Evolutionary conservation across 306 rosid genomes (phyloP).

Genomic region (Betula pendula): DNA sequence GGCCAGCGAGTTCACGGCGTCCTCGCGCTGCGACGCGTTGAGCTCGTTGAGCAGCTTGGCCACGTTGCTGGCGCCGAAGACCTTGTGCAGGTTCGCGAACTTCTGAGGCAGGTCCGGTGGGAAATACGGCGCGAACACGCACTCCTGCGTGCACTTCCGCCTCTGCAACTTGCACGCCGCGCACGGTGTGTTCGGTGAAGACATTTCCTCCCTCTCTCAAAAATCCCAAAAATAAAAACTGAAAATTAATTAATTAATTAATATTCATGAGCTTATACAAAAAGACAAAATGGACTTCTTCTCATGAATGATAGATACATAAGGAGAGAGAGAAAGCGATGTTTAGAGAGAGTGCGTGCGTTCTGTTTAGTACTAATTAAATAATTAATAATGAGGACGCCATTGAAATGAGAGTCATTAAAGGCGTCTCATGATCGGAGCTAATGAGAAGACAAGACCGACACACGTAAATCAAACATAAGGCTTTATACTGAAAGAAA

Average conservation of each 20-base stretch:
- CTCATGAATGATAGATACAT: neutral
- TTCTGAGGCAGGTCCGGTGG: slow-evolving; percentile 94
- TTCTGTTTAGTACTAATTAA: neutral
- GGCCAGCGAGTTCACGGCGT: slow-evolving; percentile 86
- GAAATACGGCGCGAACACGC: slow-evolving; percentile 92
- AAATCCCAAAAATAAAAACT: neutral
- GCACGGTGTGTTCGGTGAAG: slow-evolving; percentile 77
- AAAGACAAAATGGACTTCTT: neutral
- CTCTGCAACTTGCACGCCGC: slow-evolving; percentile 85
- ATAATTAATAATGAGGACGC: neutral
- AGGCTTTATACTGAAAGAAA: slow-evolving; percentile 21
- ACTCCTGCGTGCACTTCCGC: slow-evolving; percentile 88
- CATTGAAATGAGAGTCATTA: slow-evolving; percentile 37
- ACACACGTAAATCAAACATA: slow-evolving; percentile 27
- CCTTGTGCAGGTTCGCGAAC: slow-evolving; percentile 76
- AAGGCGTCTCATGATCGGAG: slow-evolving; percentile 24
- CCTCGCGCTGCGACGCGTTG: slow-evolving; percentile 64
- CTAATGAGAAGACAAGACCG: slow-evolving; percentile 19
- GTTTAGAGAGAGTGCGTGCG: neutral
- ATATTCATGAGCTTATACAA: neutral
- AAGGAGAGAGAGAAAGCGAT: neutral
- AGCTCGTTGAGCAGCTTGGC: slow-evolving; percentile 81
- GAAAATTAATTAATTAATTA: slow-evolving; percentile 25
- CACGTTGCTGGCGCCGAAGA: slow-evolving; percentile 91
- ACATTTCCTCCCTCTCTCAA: slow-evolving; percentile 27